phyloP scores from a whole-genome alignment of 345 rosid genomes.

The Sisymbrium irio region DNA sequence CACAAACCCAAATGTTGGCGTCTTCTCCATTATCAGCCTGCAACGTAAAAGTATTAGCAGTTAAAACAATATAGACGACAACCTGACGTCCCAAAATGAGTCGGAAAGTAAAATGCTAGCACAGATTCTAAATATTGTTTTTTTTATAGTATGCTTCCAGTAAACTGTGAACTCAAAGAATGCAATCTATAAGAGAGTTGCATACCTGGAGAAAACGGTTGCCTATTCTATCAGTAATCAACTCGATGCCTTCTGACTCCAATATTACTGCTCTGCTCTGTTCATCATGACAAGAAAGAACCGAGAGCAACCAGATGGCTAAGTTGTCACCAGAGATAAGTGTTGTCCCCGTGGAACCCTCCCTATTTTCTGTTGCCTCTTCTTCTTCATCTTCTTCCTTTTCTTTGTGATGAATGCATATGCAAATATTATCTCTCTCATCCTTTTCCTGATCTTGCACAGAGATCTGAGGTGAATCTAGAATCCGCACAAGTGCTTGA shows the following conservation, averaged over 20 bases:
- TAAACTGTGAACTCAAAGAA: background rate
- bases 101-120: background rate
- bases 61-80: background rate
- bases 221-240: constrained; percentile 73
- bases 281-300: constrained; percentile 90
- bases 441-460: constrained; percentile 47
- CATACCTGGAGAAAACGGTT: constrained; percentile 71
- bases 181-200: constrained; percentile 9
- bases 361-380: constrained; percentile 47
- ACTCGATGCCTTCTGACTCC: constrained; percentile 94
- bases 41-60: constrained; percentile 26
- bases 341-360: constrained; percentile 46
- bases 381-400: constrained; percentile 39
- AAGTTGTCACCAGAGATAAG: constrained; percentile 70
- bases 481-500: constrained; percentile 73
- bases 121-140: background rate
- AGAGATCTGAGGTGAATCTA: constrained; percentile 50
- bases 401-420: constrained; percentile 52
- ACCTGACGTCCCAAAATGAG: constrained; percentile 13
- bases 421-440: constrained; percentile 55
- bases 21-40: constrained; percentile 91
- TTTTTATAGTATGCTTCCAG: background rate
- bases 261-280: constrained; percentile 69
- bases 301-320: constrained; percentile 86
- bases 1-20: constrained; percentile 89